These are phyloP conservation scores for Penicillium parvum DNA, from an alignment of 495 filamentous ascomycete species.

Conservation along the genomic window DNA sequence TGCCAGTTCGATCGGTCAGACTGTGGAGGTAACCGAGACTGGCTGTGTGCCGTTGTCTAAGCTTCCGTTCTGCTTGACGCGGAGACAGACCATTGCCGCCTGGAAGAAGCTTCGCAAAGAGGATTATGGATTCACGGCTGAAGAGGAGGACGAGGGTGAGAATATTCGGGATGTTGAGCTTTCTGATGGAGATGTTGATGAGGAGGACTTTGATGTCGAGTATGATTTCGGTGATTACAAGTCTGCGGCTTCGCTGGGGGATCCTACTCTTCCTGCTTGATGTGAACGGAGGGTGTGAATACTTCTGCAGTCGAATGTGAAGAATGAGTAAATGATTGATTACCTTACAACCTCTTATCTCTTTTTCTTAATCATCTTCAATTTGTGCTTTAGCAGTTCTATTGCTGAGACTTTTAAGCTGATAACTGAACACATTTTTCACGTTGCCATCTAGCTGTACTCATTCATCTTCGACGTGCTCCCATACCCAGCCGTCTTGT, in stretches of 20 bases:
- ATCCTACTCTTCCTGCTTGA: conserved; percentile 17
- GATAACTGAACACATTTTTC: too few species aligned
- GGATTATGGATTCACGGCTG: conserved; percentile 20
- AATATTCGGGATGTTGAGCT: conserved; percentile 22
- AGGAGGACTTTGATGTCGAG: conserved; percentile 22
- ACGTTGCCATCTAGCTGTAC: conserved; percentile 13
- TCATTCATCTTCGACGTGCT: conserved; percentile 22
- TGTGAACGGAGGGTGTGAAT: too few species aligned
- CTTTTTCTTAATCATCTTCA: too few species aligned
- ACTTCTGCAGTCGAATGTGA: too few species aligned
- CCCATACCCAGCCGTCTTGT: conserved; percentile 9
- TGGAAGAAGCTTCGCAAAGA: conserved; percentile 26
- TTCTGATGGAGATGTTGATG: conserved; percentile 18
- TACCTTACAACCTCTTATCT: too few species aligned
- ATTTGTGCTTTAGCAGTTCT: too few species aligned
- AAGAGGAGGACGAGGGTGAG: conserved; percentile 19
- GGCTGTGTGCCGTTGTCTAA: conserved; percentile 22
- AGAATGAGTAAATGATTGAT: too few species aligned
- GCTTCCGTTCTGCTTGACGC: conserved; percentile 20
- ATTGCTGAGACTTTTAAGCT: too few species aligned
- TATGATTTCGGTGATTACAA: conserved; percentile 19
- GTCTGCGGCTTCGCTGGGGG: conserved; percentile 15
- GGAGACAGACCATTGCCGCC: conserved; percentile 19
- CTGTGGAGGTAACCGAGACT: conserved; percentile 20
- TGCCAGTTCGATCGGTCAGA: conserved; percentile 23